Base-by-base conservation (phyloP, 2,329 filamentous ascomycete genomes). In the Cladosporium sp. region DNA sequence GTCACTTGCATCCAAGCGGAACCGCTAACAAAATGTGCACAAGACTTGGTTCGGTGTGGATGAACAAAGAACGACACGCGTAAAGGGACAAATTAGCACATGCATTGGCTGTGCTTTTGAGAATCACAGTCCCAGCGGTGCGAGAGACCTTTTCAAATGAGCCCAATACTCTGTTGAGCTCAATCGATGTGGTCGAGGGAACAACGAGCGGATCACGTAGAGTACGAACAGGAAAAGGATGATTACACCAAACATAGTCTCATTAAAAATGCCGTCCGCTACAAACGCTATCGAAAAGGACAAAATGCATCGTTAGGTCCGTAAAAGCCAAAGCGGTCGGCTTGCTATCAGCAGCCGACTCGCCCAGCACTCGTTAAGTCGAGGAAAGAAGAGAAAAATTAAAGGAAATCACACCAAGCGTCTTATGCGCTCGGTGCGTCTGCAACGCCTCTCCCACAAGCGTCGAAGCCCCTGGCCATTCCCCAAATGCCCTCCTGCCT, bases 381-480 rank as follows among this genome's bases (percentile, higher is more conserved):
- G 52, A 55, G 52, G 34, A 55, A 55, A 39, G 40, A 15, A 28
- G 35, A 35, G 35, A 42, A 2, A 28, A 35, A 35, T 22, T 3
- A 19, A 50, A 25, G 19, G 15, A 52, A 45, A 20, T 13, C 49
- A 32, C 20, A 5, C 35, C 25, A 34, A 20, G 24, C 42, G 24
- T 24, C 12, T 24, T 32, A 48, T 7, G 45, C 42, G 22, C 24
- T 45, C 24, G 42, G 22, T 4, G 19, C 42, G 10, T 32, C 36
- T 10, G 34, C 25, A 9, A 37, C 34, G 12, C 54, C 54, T 13
- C 54, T 57, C 12, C 25, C 62, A 34, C 36, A 34, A 1, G 57
- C 62, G 20, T 62, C 56, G 34, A 55, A 62, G 4, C 62, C 62
- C 17, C 45, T 51, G 22, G 62, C 62, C 17, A 17, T 49, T n/a